Conservation (phyloP, 1,284 basidiomycete genomes). For the Cryptococcus amylolentus region DNA sequence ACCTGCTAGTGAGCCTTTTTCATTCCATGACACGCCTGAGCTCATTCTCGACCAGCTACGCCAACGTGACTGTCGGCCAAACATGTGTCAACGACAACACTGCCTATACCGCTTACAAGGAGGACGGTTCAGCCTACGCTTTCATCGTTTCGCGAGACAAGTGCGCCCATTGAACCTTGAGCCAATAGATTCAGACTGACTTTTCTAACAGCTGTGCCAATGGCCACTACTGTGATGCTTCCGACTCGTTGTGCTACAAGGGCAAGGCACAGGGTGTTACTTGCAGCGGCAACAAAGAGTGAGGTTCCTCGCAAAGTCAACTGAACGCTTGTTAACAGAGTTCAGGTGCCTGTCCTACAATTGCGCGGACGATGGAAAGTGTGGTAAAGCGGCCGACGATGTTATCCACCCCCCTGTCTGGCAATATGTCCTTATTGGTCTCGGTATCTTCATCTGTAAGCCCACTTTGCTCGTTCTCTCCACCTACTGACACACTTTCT, state of each 20-base stretch:
- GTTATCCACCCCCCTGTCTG: constrained; percentile 64
- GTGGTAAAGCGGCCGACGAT: constrained; percentile 60
- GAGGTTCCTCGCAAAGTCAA: constrained; percentile 23
- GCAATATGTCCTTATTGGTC: constrained; percentile 68
- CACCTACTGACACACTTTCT: background rate
- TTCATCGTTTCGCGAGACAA: constrained; percentile 73
- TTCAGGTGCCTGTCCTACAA: constrained; percentile 70
- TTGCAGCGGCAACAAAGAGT: constrained; percentile 80
- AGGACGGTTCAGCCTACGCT: constrained; percentile 57
- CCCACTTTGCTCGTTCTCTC: background rate
- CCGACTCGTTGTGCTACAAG: constrained; percentile 59
- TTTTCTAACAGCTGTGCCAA: constrained; percentile 39
- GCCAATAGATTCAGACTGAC: background rate
- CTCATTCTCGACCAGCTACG: constrained; percentile 56
- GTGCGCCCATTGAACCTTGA: constrained; percentile 20
- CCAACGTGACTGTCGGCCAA: constrained; percentile 64
- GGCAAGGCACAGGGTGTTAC: constrained; percentile 58
- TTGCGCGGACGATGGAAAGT: constrained; percentile 60
- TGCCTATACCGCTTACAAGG: constrained; percentile 63
- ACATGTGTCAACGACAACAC: constrained; percentile 73
- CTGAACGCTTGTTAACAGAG: background rate
- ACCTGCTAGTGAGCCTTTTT: constrained; percentile 65
- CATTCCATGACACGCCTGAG: background rate
- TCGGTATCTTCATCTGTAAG: constrained; percentile 68
- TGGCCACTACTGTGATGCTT: constrained; percentile 71